Base-by-base conservation (phyloP, 148 eudicot genomes). In the Cornus controversa region DNA sequence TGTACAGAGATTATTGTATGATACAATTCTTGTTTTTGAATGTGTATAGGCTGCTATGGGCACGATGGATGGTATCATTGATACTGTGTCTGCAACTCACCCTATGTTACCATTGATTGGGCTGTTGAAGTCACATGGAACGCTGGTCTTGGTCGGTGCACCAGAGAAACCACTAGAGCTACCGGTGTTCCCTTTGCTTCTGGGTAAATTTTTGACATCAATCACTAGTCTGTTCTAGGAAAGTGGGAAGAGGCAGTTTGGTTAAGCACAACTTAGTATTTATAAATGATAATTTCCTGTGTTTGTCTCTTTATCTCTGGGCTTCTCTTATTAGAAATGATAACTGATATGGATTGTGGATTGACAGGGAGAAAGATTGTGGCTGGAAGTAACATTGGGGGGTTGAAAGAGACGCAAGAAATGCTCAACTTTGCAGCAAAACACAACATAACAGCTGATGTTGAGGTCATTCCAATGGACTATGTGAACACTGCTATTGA, bases 91-190 rank as follows among this genome's bases (percentile, higher is more conserved):
- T 60, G 64, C 64, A 60, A 7, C 8, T 60, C 64, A 60, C 24
- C 64, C 64, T 60, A 5, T 60, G 8, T 20, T 60, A 18, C 64
- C 64, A 60, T 60, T 60, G 64, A 7, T 60, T 60, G 64, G 64
- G 0, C 64, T 60, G 64, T 18, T 60, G 24, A 60, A 60, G 24
- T 18, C 23, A 10, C 64, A 60, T 22, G 64, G 64, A 60, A 60
- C 18, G 64, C 64, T 60, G 2, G 64, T 60, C 24, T 6, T 60
- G 64, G 64, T 60, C 20, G 64, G 64, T 18, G 64, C 23, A 60
- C 64, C 64, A 60, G 64, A 60, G 24, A 60, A 60, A 20, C 64
- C 64, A 60, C 64, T 60, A 14, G 64, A 60, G 64, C 64, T 60
- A n/a, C 64, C 23, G 2, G 64, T 60, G 22, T 60, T 60, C 11